Evolutionary conservation across 2,329 filamentous ascomycete genomes (phyloP).

Genomic region (Arthrocladium fulminans): DNA sequence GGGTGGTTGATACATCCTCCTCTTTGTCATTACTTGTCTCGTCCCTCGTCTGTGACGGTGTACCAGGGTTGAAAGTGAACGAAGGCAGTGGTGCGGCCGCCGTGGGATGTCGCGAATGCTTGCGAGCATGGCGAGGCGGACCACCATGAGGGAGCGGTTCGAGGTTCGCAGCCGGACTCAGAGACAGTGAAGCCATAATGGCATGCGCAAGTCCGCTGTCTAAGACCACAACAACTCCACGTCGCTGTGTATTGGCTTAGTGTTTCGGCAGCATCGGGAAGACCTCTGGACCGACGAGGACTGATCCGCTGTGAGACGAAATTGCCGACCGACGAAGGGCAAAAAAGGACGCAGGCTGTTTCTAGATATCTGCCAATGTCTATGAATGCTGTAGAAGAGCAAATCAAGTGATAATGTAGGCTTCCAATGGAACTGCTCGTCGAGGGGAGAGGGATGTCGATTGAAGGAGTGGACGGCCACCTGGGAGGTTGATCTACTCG

Average conservation of each 20-base stretch:
- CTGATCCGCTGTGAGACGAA: not conserved
- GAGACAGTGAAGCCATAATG: slow-evolving; percentile 7
- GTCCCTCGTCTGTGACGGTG: not conserved
- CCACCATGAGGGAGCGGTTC: not conserved
- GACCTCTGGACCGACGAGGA: not conserved
- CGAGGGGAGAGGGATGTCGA: slow-evolving; percentile 11
- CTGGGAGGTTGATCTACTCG: slow-evolving; percentile 21
- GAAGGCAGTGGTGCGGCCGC: slow-evolving; percentile 16
- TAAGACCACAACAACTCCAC: not conserved
- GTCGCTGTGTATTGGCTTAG: not conserved
- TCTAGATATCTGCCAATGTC: not conserved
- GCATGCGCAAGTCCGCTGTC: not conserved
- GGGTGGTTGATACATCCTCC: not conserved
- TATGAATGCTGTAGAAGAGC: not conserved
- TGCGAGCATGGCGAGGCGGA: slow-evolving; percentile 9
- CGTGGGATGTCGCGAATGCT: slow-evolving; percentile 19
- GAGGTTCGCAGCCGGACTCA: slow-evolving; percentile 1
- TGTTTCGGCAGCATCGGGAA: not conserved
- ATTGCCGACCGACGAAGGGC: not conserved
- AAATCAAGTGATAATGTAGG: not conserved
- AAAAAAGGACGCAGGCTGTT: not conserved
- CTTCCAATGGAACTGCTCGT: not conserved
- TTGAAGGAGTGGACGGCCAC: slow-evolving; percentile 24
- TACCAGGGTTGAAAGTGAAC: slow-evolving; percentile 20
- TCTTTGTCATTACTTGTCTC: slow-evolving; percentile 10